Evolutionary conservation across 208 protist species (phyloP).

Genomic region (Wallacemonas collosoma): DNA sequence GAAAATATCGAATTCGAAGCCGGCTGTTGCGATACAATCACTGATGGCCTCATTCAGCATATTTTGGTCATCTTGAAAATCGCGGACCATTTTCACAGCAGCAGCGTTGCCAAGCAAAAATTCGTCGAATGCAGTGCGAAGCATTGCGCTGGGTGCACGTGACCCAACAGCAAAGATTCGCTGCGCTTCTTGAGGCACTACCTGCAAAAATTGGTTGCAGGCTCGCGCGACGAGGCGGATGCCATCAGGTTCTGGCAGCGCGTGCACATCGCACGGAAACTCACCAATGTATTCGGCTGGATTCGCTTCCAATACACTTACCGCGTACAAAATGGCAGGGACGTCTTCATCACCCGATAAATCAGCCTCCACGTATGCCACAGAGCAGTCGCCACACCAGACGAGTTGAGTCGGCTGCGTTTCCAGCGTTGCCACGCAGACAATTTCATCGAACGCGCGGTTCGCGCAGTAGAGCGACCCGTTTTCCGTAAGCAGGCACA

Average conservation of each 20-base stretch:
- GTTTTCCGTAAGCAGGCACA: conserved; percentile 65
- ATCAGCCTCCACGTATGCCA: conserved; percentile 10
- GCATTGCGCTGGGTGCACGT: conserved; percentile 51
- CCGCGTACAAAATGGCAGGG: conserved; percentile 42
- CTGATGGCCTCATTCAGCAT: conserved; percentile 79
- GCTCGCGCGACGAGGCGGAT: conserved; percentile 49
- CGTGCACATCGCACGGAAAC: conserved; percentile 46
- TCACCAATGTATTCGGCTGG: conserved; percentile 56
- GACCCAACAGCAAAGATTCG: conserved; percentile 80
- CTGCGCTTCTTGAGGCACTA: conserved; percentile 39
- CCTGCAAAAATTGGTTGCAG: conserved; percentile 73
- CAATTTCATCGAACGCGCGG: conserved; percentile 61
- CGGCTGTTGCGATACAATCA: conserved; percentile 88
- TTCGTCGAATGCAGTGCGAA: conserved; percentile 75
- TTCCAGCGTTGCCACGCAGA: conserved; percentile 34
- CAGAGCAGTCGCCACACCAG: conserved; percentile 63
- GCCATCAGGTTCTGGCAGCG: conserved; percentile 67
- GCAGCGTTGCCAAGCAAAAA: conserved; percentile 73
- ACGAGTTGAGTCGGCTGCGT: conserved; percentile 44
- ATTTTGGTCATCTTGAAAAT: conserved; percentile 47
- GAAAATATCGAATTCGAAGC: conserved; percentile 70
- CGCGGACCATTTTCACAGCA: conserved; percentile 70
- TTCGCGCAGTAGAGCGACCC: conserved; percentile 59
- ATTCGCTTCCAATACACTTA: conserved; percentile 53
- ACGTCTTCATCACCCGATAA: conserved; percentile 23